These are phyloP conservation scores for Nitzschia putrida DNA, from an alignment of 108 stramenopile genomes.

Conservation along the genomic window DNA sequence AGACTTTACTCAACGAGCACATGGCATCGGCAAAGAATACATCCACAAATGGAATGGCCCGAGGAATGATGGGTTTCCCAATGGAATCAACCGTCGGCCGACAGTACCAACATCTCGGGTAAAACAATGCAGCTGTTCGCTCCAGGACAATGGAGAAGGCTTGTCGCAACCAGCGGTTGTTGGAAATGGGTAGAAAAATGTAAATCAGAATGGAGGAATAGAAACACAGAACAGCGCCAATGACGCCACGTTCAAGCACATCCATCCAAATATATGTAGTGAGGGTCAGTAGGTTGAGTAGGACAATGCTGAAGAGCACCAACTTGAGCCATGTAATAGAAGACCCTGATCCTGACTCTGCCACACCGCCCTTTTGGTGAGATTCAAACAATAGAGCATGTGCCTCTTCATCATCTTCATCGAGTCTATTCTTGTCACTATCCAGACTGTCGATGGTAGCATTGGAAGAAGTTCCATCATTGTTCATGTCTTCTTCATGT, in stretches of 20 bases:
- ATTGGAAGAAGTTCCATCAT: neutral
- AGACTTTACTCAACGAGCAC: slow-evolving; percentile 80
- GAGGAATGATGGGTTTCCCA: slow-evolving; percentile 26
- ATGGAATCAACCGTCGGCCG: neutral
- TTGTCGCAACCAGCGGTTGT: slow-evolving; percentile 65
- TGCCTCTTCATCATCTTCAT: neutral
- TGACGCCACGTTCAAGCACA: slow-evolving; percentile 50
- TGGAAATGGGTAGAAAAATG: slow-evolving; percentile 58
- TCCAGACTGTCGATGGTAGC: neutral
- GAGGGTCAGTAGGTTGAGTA: slow-evolving; percentile 60
- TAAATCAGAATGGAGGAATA: slow-evolving; percentile 58
- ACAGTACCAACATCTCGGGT: slow-evolving; percentile 73
- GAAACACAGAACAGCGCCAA: slow-evolving; percentile 79
- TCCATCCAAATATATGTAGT: slow-evolving; percentile 72
- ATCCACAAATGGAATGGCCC: slow-evolving; percentile 82
- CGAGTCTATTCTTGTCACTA: neutral
- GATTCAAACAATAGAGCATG: no score
- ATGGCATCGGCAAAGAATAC: slow-evolving; percentile 88
- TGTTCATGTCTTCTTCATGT: slow-evolving; percentile 14
- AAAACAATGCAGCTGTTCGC: slow-evolving; percentile 66
- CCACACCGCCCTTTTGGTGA: neutral
- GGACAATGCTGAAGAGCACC: slow-evolving; percentile 53
- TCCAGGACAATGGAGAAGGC: slow-evolving; percentile 56
- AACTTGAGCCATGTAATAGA: slow-evolving; percentile 61
- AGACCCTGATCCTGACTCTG: neutral